Base-by-base conservation (phyloP, 1,139 yeast species). In the Zygosaccharomyces sapae region DNA sequence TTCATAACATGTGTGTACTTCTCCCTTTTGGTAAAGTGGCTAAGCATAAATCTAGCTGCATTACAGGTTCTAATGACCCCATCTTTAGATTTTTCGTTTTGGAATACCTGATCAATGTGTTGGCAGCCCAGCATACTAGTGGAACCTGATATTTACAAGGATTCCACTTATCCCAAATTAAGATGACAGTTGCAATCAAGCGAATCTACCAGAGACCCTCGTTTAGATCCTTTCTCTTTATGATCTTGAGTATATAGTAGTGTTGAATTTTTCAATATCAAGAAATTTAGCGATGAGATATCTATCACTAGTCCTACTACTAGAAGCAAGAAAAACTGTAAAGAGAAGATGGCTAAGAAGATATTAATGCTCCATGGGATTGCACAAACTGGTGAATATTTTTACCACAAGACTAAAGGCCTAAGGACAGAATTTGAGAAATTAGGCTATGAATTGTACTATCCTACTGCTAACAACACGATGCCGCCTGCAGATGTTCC, bases 341-440 rank as follows among this genome's bases (percentile, higher is more conserved):
- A 10, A 13, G 8, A 30, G 8, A 18, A 13, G 5, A 59, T 59
- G 63, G 30, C 46, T 2, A 55, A 50, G 41, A 72, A 68, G 50
- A 65, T 77, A 27, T 64, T 78, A 10, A 76, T 77, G 67, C 63
- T 78, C 13, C 83, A 78, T 54, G 83, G 83, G 2, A 72, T 72
- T 52, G 77, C 78, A 5, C 92, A 88, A 67, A 81, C 80, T 47
- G 95, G 90, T 1, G 73, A 77, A n/a, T 71, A 81, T 3, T 81
- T 86, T 59, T 79, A 86, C 2, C 80, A 80, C 30, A 88, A 88
- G 62, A 79, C 95, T 0, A 79, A 88, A 3, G 92, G 85, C 0
- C 70, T 89, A 13, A 70, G 95, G 19, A 80, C 82, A 56, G 74
- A 80, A 0, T 69, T 89, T 41, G 75, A 78, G 52, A 79, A 81